Conservation (phyloP, 371 early-diverging fungal species). For the Mortierella sp. region DNA sequence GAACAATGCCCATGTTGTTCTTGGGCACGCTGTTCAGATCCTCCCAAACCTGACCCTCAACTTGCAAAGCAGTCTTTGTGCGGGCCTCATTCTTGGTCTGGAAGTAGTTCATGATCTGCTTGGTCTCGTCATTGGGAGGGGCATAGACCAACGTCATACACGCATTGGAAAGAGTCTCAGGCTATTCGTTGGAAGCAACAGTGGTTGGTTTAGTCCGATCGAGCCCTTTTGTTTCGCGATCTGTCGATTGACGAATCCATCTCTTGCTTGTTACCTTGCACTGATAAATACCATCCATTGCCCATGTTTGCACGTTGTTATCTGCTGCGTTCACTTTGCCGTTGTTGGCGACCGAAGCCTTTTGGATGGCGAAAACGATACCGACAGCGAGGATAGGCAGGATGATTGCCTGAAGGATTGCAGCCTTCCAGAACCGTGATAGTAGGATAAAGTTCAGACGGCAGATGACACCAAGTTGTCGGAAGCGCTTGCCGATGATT, state of each 20-base stretch:
- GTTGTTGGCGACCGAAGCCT: conserved; percentile 7
- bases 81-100: conserved; percentile 43
- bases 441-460: conserved; percentile 39
- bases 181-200: conserved; percentile 16
- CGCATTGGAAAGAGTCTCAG: conserved; percentile 42
- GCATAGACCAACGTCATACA: conserved; percentile 76
- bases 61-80: conserved; percentile 16
- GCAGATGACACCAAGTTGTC: conserved; percentile 41
- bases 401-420: conserved; percentile 34
- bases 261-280: conserved; percentile 31
- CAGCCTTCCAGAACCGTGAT: conserved; percentile 47
- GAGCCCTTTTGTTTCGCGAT: no score
- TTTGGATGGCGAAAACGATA: conserved; percentile 24
- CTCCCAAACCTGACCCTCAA: conserved; percentile 27
- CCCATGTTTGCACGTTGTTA: conserved; percentile 23
- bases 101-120: conserved; percentile 58
- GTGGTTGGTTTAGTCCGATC: background rate
- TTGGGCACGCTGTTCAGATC: conserved; percentile 53
- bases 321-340: conserved; percentile 16
- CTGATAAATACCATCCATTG: conserved; percentile 39
- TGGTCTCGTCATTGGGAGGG: conserved; percentile 54
- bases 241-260: background rate
- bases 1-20: conserved; percentile 62
- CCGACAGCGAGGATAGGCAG: conserved; percentile 32
- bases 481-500: conserved; percentile 19